phyloP scores from a whole-genome alignment of 148 eudicot species.

The Camellia granthamiana region DNA sequence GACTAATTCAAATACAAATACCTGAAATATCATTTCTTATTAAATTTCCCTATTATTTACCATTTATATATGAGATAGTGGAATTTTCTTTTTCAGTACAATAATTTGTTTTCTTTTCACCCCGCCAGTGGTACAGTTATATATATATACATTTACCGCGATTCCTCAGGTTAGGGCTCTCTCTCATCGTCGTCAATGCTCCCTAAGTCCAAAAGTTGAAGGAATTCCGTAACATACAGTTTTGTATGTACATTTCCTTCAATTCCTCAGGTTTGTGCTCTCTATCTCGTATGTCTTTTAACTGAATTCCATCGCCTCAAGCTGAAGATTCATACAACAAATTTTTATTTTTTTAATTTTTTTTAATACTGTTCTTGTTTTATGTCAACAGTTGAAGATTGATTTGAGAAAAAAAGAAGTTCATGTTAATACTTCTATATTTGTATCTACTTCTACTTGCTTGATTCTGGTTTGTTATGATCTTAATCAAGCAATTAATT shows the following conservation, averaged over 20 bases:
- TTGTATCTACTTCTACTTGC: background rate
- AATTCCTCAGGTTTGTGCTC: slow-evolving; percentile 5
- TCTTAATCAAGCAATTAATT: background rate
- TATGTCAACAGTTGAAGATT: background rate
- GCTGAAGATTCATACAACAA: background rate
- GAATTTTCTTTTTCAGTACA: no score
- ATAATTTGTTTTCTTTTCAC: no score
- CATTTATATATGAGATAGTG: no score
- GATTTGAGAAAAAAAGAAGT: background rate
- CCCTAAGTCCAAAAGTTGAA: no score
- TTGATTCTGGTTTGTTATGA: background rate
- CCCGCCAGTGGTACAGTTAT: no score
- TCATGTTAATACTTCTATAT: background rate
- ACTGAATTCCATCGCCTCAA: background rate
- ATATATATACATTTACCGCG: no score
- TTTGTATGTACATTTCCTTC: background rate
- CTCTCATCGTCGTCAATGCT: background rate
- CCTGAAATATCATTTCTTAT: no score
- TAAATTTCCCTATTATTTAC: no score
- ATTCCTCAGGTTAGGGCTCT: background rate
- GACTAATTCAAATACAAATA: no score
- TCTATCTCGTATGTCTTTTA: background rate
- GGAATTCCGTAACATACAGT: background rate
- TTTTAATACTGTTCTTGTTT: background rate
- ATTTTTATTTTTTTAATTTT: background rate